Base-by-base conservation (phyloP, 1,284 basidiomycete genomes). In the Microbotryum saponariae region DNA sequence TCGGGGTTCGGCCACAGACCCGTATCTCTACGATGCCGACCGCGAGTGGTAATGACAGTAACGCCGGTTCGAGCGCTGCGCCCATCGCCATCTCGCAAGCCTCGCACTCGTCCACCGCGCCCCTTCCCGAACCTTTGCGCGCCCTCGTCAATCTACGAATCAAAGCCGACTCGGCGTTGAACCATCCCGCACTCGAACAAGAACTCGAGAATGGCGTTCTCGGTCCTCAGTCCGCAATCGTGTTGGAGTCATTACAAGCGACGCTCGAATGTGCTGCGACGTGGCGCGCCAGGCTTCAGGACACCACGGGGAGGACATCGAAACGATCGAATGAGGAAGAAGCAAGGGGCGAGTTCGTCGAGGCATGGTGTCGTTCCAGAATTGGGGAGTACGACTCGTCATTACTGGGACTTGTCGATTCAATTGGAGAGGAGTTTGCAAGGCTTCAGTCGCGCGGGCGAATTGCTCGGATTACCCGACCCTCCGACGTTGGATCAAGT, bases 361-460 rank as follows among this genome's bases (percentile, higher is more conserved):
- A 48, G n/a, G 68, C 61, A 7, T 69, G 66, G 63, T 65, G 65
- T 4, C 33, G 54, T 31, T 51, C 59, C 3, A 47, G 68, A 31
- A 18, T 63, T 10, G 65, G 65, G 33, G 65, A 69, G 56, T 64
- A 61, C 21, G 65, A 67, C 53, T 61, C 58, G 5, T 60, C 62
- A 3, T 9, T 10, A 2, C 56, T 64, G 8, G 25, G 51, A 51
- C 14, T 54, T 69, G 2, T 50, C 65, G 4, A 8, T 9, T 7
- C 29, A 33, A 3, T 53, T 67, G 29, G n/a, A 46, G 5, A 27
- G 31, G 2, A 44, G 66, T 2, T 58, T 69, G n/a, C 29, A n/a
- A 1, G 44, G 10, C 3, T 67, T 56, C 27, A 18, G 56, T 12
- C 37, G 18, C 5, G 65, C 66, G 0, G 65, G 56, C 23, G 29